These are phyloP conservation scores for Sphagnum fallax DNA, from an alignment of 228 moss, liverwort and hornwort genomes.

Conservation along the genomic window DNA sequence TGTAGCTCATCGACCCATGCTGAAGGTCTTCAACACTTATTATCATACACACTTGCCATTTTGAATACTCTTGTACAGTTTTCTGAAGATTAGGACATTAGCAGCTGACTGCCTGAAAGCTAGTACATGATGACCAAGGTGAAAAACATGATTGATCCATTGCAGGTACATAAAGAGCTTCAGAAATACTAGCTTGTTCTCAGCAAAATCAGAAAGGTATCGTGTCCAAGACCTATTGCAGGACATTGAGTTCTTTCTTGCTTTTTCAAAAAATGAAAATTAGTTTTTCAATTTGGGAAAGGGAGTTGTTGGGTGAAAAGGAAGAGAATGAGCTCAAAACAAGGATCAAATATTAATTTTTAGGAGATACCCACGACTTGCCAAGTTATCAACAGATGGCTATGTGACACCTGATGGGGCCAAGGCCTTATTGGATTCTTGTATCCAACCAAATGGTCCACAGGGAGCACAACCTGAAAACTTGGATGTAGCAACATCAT, in stretches of 20 bases:
- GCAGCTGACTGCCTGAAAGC: no score
- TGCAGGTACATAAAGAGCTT: slow-evolving; percentile 10
- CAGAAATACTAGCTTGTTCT: slow-evolving; percentile 15
- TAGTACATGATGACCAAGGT: no score
- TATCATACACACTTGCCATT: no score
- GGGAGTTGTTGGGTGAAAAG: neutral
- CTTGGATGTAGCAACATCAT: neutral
- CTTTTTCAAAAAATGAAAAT: no score
- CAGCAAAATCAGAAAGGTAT: neutral
- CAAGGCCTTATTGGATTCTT: neutral
- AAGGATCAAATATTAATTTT: neutral
- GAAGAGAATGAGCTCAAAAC: slow-evolving; percentile 4
- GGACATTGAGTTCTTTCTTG: neutral
- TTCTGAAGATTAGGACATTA: no score
- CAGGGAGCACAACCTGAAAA: neutral
- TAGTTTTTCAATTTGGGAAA: no score
- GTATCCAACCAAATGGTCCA: slow-evolving; percentile 6
- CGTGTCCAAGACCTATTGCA: slow-evolving; percentile 8
- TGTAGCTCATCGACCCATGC: no score
- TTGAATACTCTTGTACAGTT: no score
- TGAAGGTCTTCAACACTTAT: no score
- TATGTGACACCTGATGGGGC: neutral
- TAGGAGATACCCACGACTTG: slow-evolving; percentile 12
- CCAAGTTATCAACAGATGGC: slow-evolving; percentile 30
- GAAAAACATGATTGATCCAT: neutral